These are phyloP conservation scores for Ettlia oleoabundans DNA, from an alignment of 139 green algal genomes.

Conservation along the genomic window DNA sequence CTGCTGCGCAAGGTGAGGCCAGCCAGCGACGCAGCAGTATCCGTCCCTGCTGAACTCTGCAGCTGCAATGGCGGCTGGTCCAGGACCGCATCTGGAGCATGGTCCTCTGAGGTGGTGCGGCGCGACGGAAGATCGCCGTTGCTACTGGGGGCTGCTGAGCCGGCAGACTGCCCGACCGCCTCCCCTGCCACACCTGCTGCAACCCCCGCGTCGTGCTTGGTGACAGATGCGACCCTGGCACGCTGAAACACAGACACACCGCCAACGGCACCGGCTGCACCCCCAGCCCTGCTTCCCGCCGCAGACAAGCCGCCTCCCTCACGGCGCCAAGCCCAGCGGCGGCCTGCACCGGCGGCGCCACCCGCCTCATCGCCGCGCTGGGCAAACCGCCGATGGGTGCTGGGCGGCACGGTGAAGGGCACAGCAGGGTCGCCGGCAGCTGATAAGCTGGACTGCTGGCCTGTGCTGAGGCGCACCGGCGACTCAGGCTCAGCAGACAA, in stretches of 20 bases:
- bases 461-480: not conserved
- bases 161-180: too few relatives aligned
- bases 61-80: not conserved
- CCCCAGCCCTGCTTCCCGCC: not conserved
- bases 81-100: not conserved
- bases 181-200: not conserved
- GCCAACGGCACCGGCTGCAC: not conserved
- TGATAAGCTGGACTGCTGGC: slow-evolving; percentile 27
- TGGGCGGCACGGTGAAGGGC: slow-evolving; percentile 31
- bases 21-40: not conserved
- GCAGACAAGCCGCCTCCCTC: not conserved
- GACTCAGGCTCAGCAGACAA: not conserved
- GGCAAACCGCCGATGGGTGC: slow-evolving; percentile 8
- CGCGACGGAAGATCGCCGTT: not conserved
- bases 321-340: not conserved
- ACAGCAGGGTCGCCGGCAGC: slow-evolving; percentile 12
- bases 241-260: slow-evolving; percentile 3
- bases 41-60: not conserved
- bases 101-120: not conserved
- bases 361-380: not conserved
- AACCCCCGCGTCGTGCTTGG: not conserved
- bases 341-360: not conserved
- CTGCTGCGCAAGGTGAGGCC: not conserved
- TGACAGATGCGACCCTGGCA: not conserved
- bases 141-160: not conserved